Conservation (phyloP, 441 rosid genomes). For the Syzygium malaccense region DNA sequence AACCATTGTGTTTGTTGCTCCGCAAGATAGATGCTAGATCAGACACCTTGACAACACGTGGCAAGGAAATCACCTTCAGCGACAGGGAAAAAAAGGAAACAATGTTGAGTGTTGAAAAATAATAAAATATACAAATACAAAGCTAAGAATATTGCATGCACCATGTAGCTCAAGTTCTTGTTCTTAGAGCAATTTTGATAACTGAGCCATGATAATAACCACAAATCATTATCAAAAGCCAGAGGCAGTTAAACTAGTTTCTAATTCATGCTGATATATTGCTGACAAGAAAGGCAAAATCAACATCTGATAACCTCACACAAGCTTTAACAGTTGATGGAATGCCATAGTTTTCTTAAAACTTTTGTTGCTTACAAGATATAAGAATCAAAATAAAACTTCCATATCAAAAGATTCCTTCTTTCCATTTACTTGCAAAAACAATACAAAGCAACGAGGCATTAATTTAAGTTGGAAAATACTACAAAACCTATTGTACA, state of each 20-base stretch:
- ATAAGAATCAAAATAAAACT: neutral
- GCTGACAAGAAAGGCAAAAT: neutral
- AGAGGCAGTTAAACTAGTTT: neutral
- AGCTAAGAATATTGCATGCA: too few relatives aligned
- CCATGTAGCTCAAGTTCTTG: neutral
- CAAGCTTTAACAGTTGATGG: neutral
- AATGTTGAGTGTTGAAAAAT: neutral
- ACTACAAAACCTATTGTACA: neutral
- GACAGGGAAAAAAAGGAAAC: conserved; percentile 1
- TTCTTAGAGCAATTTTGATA: neutral
- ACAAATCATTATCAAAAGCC: neutral
- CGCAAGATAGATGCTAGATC: conserved; percentile 80
- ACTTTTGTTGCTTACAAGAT: neutral
- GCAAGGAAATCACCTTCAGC: conserved; percentile 75
- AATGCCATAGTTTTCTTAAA: neutral
- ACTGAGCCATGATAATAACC: neutral
- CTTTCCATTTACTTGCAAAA: neutral
- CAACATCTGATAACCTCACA: neutral
- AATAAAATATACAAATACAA: neutral
- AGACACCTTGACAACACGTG: conserved; percentile 83
- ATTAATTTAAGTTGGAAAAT: neutral
- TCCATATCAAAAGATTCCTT: neutral
- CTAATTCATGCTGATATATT: neutral
- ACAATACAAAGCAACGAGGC: neutral
- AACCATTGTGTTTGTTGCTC: conserved; percentile 88